Base-by-base conservation (phyloP, 1,284 basidiomycete genomes). In the Heterobasidion occidentale region DNA sequence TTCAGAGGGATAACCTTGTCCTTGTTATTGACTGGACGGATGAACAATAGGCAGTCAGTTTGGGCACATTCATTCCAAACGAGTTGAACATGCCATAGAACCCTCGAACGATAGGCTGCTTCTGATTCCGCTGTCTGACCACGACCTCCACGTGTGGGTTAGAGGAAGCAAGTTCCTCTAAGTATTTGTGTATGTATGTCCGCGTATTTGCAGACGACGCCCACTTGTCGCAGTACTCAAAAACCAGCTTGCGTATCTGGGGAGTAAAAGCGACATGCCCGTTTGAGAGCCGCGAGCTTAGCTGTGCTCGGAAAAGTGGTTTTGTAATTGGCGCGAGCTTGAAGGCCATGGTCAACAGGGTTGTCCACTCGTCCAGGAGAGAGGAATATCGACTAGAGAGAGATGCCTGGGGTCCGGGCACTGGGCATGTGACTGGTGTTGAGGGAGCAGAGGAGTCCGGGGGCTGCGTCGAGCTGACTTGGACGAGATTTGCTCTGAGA, bases 91-190 rank as follows among this genome's bases (percentile, higher is more conserved):
- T 56, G 90, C 89, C 72, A 64, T 91, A 91, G 65, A 91, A 87
- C 4, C 89, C 88, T 57, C 89, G 79, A 6, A 86, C 74, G 59
- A 91, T 86, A 52, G 88, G 89, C 59, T 90, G 83, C 61, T 81
- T 81, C 36, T 84, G 78, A 60, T 82, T 81, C 59, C 88, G 77
- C 71, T 88, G 85, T 65, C 80, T 84, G 49, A 91, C 82, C 45
- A 91, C 88, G 60, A 92, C 74, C 68, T 92, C 90, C 59, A 91
- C 86, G 67, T 92, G 90, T 0, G 89, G 88, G 67, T 91, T 84
- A 59, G 77, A 68, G 58, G 75, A 77, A 11, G 90, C 90, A 56
- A 91, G 71, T 17, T 73, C 62, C 65, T 84, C 78, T 56, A 89
- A 72, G 60, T 84, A 74, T 58, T 80, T 83, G 64, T 76, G 70